A percentile compares a stretch with the other conserved stretches of the same genome.
These are phyloP conservation scores for Leptographium radiaticola DNA, from an alignment of 2,329 filamentous ascomycete species.

Conservation along the genomic window DNA sequence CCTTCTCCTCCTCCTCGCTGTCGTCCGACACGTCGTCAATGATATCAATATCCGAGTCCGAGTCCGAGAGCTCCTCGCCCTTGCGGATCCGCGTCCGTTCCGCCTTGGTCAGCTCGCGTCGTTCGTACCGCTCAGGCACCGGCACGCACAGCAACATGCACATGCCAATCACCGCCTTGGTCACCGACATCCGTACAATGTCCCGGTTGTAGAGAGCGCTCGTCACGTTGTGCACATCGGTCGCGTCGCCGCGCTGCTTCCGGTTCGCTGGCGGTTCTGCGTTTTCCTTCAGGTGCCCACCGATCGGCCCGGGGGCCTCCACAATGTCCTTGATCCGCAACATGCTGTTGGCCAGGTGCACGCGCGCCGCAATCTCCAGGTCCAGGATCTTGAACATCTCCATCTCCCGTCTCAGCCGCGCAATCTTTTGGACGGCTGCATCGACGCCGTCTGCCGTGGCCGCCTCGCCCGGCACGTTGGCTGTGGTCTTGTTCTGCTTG, in stretches of 20 bases:
- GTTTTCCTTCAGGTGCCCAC: slow-evolving; percentile 13
- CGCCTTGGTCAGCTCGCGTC: slow-evolving; percentile 15
- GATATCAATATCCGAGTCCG: neutral
- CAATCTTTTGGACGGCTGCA: slow-evolving; percentile 25
- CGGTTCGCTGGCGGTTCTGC: slow-evolving; percentile 32
- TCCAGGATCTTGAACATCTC: slow-evolving; percentile 45
- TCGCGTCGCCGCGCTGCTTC: slow-evolving; percentile 28
- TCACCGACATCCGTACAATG: slow-evolving; percentile 34
- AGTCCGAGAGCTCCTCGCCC: neutral
- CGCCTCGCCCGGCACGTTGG: neutral
- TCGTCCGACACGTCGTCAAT: neutral
- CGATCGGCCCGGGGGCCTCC: slow-evolving; percentile 32
- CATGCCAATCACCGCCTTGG: slow-evolving; percentile 33
- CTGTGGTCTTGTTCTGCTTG: neutral
- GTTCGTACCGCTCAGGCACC: slow-evolving; percentile 27
- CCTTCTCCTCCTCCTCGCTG: slow-evolving; percentile 17
- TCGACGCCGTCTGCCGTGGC: neutral
- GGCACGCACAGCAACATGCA: slow-evolving; percentile 35
- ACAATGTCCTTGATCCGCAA: slow-evolving; percentile 40
- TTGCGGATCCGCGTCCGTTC: slow-evolving; percentile 20
- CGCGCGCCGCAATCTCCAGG: slow-evolving; percentile 41
- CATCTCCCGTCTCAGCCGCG: slow-evolving; percentile 49
- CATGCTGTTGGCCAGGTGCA: slow-evolving; percentile 41
- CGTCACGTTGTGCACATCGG: slow-evolving; percentile 48
- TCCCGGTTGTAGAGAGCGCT: slow-evolving; percentile 41